phyloP scores from a whole-genome alignment of 1,284 basidiomycete species.

The Ceratobasidium sp. region DNA sequence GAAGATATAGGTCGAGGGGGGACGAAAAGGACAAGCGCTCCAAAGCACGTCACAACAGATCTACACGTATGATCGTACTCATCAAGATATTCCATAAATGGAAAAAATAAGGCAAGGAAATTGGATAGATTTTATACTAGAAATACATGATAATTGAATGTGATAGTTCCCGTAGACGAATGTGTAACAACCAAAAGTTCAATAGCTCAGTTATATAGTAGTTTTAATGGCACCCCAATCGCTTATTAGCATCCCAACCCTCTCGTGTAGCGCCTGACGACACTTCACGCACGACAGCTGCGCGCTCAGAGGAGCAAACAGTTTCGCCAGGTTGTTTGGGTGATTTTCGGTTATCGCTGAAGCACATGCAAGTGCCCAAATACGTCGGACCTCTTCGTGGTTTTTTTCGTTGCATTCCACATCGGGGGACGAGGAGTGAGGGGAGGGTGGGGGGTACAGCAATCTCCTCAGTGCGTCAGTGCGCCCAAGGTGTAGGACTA shows the following conservation, averaged over 20 bases:
- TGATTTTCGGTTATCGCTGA: slow-evolving; percentile 11
- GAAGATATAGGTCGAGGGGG: not conserved
- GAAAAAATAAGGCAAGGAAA: not conserved
- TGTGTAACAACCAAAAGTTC: not conserved
- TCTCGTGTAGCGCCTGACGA: slow-evolving; percentile 8
- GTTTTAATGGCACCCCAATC: slow-evolving; percentile 21
- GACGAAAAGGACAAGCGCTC: not conserved
- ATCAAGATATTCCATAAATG: not conserved
- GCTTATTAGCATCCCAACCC: slow-evolving; percentile 7
- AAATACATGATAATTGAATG: not conserved
- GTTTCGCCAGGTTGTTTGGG: slow-evolving; percentile 6
- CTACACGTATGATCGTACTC: not conserved
- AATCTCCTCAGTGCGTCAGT: slow-evolving; percentile 57
- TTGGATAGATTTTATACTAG: not conserved
- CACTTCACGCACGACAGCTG: slow-evolving; percentile 18
- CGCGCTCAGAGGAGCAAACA: slow-evolving; percentile 15
- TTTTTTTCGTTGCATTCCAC: not conserved
- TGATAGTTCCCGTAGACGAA: not conserved
- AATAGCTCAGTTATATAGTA: slow-evolving; percentile 1
- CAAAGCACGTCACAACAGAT: not conserved
- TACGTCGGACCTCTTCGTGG: slow-evolving; percentile 1
- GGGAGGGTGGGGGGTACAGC: slow-evolving; percentile 56
- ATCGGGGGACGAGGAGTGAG: slow-evolving; percentile 3
- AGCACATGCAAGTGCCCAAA: slow-evolving; percentile 30
- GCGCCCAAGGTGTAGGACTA: slow-evolving; percentile 60